Conservation (phyloP, 1,284 basidiomycete genomes). For the Marasmius fiardii region DNA sequence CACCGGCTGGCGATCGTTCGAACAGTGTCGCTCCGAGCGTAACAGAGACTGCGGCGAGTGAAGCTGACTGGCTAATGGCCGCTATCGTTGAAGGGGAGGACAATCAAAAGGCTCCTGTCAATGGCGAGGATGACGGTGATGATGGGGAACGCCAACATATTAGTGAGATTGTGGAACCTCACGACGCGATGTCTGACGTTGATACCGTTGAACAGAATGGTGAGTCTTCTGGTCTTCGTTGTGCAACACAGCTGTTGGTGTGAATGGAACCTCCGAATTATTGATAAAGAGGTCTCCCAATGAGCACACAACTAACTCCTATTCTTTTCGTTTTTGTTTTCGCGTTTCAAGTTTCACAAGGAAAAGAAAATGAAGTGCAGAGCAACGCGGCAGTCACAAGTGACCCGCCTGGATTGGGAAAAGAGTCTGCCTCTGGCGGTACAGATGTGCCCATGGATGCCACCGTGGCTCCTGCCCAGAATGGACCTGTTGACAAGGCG, state of each 20-base stretch:
- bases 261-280: slow-evolving; percentile 31
- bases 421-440: slow-evolving; percentile 18
- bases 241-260: slow-evolving; percentile 28
- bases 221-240: slow-evolving; percentile 37
- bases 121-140: slow-evolving; percentile 37
- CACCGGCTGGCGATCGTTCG: slow-evolving; percentile 56
- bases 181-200: slow-evolving; percentile 27
- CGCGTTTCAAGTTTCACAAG: slow-evolving; percentile 36
- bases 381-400: slow-evolving; percentile 36
- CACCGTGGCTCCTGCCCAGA: slow-evolving; percentile 14
- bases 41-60: slow-evolving; percentile 61
- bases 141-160: slow-evolving; percentile 40
- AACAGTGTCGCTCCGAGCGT: slow-evolving; percentile 69
- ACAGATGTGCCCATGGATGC: slow-evolving; percentile 9
- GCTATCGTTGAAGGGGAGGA: slow-evolving; percentile 70
- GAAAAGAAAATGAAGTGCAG: slow-evolving; percentile 45
- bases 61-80: slow-evolving; percentile 82
- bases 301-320: slow-evolving; percentile 49
- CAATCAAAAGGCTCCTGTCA: slow-evolving; percentile 28
- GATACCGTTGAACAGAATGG: slow-evolving; percentile 35
- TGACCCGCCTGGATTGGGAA: slow-evolving; percentile 20
- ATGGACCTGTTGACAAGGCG: not conserved
- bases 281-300: slow-evolving; percentile 26
- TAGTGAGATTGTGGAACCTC: slow-evolving; percentile 40
- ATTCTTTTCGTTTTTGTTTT: slow-evolving; percentile 30